Conservation (phyloP, 306 rosid genomes). For the Quercus aquifolioides region DNA sequence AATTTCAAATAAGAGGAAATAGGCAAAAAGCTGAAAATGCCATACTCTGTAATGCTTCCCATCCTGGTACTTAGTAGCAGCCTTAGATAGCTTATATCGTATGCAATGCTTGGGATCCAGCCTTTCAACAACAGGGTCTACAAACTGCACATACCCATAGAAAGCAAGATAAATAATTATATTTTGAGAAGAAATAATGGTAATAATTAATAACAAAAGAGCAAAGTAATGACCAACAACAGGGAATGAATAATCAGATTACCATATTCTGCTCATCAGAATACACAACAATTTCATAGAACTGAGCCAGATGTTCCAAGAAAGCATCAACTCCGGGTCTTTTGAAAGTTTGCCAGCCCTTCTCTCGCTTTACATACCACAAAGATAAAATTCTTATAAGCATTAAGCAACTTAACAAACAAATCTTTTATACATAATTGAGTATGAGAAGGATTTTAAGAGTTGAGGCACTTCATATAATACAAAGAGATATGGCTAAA, state of each 20-base stretch:
- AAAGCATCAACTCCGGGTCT: conserved; percentile 98
- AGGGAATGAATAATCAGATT: conserved; percentile 22
- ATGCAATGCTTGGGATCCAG: conserved; percentile 85
- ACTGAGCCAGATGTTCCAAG: conserved; percentile 92
- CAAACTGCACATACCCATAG: conserved; percentile 59
- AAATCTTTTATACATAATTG: conserved; percentile 1
- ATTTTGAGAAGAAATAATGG: neutral
- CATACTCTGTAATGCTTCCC: conserved; percentile 89
- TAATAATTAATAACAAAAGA: neutral
- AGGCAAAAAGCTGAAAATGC: neutral
- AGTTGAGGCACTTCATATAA: conserved; percentile 4
- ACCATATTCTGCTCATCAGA: conserved; percentile 92
- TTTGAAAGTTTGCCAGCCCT: conserved; percentile 95
- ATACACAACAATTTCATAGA: conserved; percentile 76
- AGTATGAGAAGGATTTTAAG: neutral
- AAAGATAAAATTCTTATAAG: conserved; percentile 18
- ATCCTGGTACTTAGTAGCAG: conserved; percentile 86
- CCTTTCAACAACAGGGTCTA: conserved; percentile 91
- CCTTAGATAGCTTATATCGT: conserved; percentile 75
- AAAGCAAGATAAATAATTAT: conserved; percentile 7
- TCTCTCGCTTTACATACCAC: conserved; percentile 71
- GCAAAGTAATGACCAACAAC: neutral
- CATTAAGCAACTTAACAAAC: neutral
- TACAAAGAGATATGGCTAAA: neutral
- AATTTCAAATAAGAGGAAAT: neutral